A percentile compares a stretch with the other conserved stretches of the same genome.
phyloP scores from a whole-genome alignment of 2,329 filamentous ascomycete genomes.

The Trichocomaceae sp. region DNA sequence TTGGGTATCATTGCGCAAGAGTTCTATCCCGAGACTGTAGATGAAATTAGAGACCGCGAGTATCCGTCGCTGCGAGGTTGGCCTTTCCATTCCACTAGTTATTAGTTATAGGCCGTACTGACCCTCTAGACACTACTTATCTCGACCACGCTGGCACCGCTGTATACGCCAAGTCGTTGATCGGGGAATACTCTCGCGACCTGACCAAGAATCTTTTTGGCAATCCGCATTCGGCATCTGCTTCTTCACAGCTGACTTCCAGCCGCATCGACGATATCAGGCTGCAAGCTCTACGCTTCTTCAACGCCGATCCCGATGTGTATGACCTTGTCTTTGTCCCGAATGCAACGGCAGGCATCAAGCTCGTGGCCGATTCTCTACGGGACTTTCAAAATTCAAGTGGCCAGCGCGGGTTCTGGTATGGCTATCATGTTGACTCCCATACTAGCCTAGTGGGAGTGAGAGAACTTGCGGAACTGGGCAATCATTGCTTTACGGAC shows the following conservation, averaged over 20 bases:
- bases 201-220: conserved; percentile 75
- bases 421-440: conserved; percentile 73
- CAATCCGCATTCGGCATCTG: conserved; percentile 84
- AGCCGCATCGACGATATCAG: conserved; percentile 69
- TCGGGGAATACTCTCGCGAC: conserved; percentile 72
- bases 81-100: background rate
- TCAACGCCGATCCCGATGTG: conserved; percentile 70
- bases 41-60: conserved; percentile 41
- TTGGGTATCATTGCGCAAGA: conserved; percentile 23
- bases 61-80: conserved; percentile 42
- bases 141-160: conserved; percentile 97
- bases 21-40: conserved; percentile 40
- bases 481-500: conserved; percentile 59
- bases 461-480: conserved; percentile 61
- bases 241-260: conserved; percentile 70
- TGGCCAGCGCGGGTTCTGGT: conserved; percentile 59
- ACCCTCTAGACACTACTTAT: conserved; percentile 60
- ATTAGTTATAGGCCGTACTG: background rate
- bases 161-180: conserved; percentile 68
- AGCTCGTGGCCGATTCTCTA: conserved; percentile 74
- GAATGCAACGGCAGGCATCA: conserved; percentile 87
- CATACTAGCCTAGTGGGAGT: conserved; percentile 85
- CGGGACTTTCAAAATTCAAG: conserved; percentile 43
- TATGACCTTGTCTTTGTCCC: conserved; percentile 89
- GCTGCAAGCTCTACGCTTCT: conserved; percentile 63